Evolutionary conservation across 2,329 filamentous ascomycete species (phyloP), one percentile per base, ranked within the genome.

Genomic region (Aureobasidium pullulans): DNA sequence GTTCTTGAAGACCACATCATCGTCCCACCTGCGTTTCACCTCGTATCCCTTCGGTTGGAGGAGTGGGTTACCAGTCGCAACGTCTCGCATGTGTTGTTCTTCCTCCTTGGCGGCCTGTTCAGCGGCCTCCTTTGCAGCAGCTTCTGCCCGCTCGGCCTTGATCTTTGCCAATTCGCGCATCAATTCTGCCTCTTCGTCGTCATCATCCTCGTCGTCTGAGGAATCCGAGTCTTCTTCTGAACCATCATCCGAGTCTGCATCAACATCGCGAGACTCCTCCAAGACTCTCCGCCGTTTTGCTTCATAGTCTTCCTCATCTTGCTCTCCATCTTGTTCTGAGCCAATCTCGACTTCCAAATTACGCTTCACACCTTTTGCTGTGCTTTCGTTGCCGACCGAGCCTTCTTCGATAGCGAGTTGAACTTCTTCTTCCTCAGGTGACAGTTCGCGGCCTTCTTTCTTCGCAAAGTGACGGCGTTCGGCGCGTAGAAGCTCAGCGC

Each of bases 1-100:
- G 73, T 99, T 99, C 79, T 96, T 97, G 77, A 99, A 99, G 2
- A 99, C 92, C 11, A 99, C 94, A 71, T 99, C 94, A 68, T 99
- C 94, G 67, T 99, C 94, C 94, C 94, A 99, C 66, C 92, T 77
- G 66, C 90, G 80, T 81, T 96, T 96, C 69, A 96, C 86, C 61
- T 87, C 91, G 72, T 95, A 97, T 66, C 96, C 91, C 71, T 89
- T 89, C 0, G 81, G 71, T 66, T 97, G 96, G 60, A 99, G 81
- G 54, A 99, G 76, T 40, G 94, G 94, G 72, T 99, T 99, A 6
- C 94, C 94, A 43, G 89, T 78, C 37, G 94, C 93, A 68, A 97
- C 96, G 68, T 96, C 89, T 64, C 85, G 82, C 73, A 96, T 93
- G 62, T 89, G 82, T 69, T 88, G 83, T 69, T 93, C 91, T 69